Base-by-base conservation (phyloP, 441 rosid species). In the Adansonia rubrostipa region DNA sequence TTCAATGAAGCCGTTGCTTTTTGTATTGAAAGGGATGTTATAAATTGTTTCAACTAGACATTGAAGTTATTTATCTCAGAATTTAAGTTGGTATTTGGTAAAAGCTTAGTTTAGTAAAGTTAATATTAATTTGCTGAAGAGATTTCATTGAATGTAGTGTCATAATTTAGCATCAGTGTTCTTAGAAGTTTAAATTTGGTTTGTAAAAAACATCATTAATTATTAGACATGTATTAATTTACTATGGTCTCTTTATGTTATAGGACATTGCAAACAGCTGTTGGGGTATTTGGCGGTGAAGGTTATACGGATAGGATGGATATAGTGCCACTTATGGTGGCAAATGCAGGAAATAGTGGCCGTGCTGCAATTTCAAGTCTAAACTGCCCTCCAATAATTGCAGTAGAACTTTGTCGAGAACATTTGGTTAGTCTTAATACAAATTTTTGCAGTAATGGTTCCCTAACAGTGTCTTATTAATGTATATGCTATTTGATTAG, bases 191-290 rank as follows among this genome's bases (percentile, higher is more conserved):
- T 9, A 42, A 24, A 15, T 15, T 11, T 33, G 50, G 36, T 50
- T 75, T 48, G 5, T 14, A 2, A 40, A 11, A 15, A 53, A 68
- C 63, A 48, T 20, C 56, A 36, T 65, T 72, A 42, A 80, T 36
- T 19, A 42, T 62, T 14, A 62, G 58, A 6, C 56, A 45, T 40
- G 67, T 60, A 5, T 58, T 73, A 20, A 22, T 70, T 61, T 71
- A 75, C 56, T 51, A 15, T 71, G 57, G 65, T 86, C 51, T 22
- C 22, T 78, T 19, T 84, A 84, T 72, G 57, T 72, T 77, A 84
- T 85, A 96, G 98, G 92, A 94, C 98, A 54, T 73, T 96, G 83
- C 99, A 96, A 86, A 96, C 99, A 78, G 98, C 99, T 75, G 97
- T 92, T 81, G 99, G 98, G 80, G 97, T 92, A 62, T 96, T 96